phyloP scores from a whole-genome alignment of 345 rosid species.

The Corchorus capsularis region DNA sequence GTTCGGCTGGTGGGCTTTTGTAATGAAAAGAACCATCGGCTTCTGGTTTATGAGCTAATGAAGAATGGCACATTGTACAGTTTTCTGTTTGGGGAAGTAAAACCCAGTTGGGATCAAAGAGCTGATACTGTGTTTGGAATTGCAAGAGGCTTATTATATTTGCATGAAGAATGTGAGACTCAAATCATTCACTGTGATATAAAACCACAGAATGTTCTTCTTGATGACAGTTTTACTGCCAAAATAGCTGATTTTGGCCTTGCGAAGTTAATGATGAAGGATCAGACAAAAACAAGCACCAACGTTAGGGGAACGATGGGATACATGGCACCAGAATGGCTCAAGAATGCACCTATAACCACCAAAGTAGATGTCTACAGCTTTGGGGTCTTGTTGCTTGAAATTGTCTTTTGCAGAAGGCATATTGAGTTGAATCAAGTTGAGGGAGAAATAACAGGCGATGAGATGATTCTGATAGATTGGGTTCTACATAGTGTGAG shows the following conservation, averaged over 20 bases:
- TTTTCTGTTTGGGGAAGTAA: constrained; percentile 37
- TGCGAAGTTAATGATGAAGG: constrained; percentile 44
- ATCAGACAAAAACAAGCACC: constrained; percentile 39
- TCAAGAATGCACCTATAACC: constrained; percentile 39
- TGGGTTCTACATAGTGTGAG: constrained; percentile 31
- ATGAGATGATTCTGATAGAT: constrained; percentile 34
- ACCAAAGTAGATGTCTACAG: constrained; percentile 38
- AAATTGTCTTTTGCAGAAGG: constrained; percentile 34
- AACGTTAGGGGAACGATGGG: constrained; percentile 47
- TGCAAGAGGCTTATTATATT: constrained; percentile 44
- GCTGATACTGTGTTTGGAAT: constrained; percentile 31
- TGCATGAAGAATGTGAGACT: constrained; percentile 53
- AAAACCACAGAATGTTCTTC: constrained; percentile 52
- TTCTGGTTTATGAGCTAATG: constrained; percentile 51
- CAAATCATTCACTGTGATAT: constrained; percentile 52
- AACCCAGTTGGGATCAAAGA: constrained; percentile 45
- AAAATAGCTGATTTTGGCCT: constrained; percentile 48
- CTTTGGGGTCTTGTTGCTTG: constrained; percentile 40
- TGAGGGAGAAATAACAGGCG: constrained; percentile 8
- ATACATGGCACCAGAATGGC: constrained; percentile 53
- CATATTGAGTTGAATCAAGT: constrained; percentile 28
- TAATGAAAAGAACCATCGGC: constrained; percentile 32
- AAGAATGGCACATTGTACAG: constrained; percentile 35
- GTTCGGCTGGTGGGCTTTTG: constrained; percentile 49
- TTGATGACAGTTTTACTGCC: constrained; percentile 32